phyloP scores from a whole-genome alignment of 805 yeast species.

The Ogataea dorogensis region DNA sequence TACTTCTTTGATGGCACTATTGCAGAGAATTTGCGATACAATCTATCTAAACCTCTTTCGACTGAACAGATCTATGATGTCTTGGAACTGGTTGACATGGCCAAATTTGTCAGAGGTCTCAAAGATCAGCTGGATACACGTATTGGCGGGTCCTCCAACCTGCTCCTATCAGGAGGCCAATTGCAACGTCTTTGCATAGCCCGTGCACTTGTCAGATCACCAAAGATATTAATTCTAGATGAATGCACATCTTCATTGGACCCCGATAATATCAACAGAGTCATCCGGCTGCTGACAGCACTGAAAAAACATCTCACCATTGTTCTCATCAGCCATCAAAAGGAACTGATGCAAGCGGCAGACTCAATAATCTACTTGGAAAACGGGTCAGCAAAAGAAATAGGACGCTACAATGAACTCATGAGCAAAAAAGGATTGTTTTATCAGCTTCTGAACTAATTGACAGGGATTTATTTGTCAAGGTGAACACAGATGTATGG shows the following conservation, averaged over 20 bases:
- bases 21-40: conserved; percentile 67
- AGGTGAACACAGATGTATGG: conserved; percentile 77
- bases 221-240: conserved; percentile 70
- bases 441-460: conserved; percentile 5
- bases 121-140: conserved; percentile 59
- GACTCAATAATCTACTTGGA: conserved; percentile 49
- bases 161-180: conserved; percentile 84
- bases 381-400: conserved; percentile 47
- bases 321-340: conserved; percentile 72
- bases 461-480: conserved; percentile 6
- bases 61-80: conserved; percentile 37
- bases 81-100: conserved; percentile 48
- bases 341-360: conserved; percentile 60
- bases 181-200: conserved; percentile 83
- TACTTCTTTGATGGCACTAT: conserved; percentile 72
- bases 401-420: conserved; percentile 34
- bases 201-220: conserved; percentile 69
- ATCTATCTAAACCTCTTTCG: conserved; percentile 33
- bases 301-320: conserved; percentile 39
- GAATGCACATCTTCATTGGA: conserved; percentile 92
- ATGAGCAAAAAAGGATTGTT: conserved; percentile 1
- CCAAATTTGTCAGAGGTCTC: conserved; percentile 51
- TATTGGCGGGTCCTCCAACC: conserved; percentile 47
- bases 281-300: conserved; percentile 48
- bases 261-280: conserved; percentile 48